Evolutionary conservation across 129 eudicot genomes (phyloP).

Genomic region (Calendula officinalis): DNA sequence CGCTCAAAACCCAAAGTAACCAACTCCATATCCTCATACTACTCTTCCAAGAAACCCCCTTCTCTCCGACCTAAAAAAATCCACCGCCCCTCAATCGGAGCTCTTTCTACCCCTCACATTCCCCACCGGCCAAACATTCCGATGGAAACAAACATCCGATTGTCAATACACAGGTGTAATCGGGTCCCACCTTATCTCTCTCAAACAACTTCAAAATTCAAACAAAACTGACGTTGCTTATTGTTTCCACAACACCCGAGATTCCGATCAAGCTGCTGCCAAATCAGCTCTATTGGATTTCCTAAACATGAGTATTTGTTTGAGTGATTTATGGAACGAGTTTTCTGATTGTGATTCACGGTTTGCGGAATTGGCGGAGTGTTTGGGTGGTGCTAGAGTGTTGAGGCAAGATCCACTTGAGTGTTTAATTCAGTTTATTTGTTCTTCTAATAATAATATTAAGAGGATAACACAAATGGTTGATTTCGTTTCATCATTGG

Average conservation of each 20-base stretch:
- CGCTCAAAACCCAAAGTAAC: conserved; percentile 23
- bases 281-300: conserved; percentile 59
- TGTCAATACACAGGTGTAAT: conserved; percentile 72
- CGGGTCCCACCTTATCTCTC: conserved; percentile 73
- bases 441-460: conserved; percentile 84
- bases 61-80: conserved; percentile 31
- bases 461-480: conserved; percentile 87
- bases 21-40: conserved; percentile 33
- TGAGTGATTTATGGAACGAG: conserved; percentile 65
- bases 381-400: conserved; percentile 85
- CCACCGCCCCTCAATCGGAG: conserved; percentile 65
- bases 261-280: conserved; percentile 25
- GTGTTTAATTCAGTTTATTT: conserved; percentile 80
- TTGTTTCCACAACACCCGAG: conserved; percentile 34
- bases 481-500: conserved; percentile 69
- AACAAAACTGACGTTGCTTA: conserved; percentile 42
- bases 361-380: conserved; percentile 61
- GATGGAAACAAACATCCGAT: conserved; percentile 81
- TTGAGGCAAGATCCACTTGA: conserved; percentile 91
- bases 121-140: conserved; percentile 97
- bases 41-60: conserved; percentile 39
- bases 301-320: conserved; percentile 65
- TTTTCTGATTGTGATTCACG: conserved; percentile 61
- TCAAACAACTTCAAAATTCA: conserved; percentile 49
- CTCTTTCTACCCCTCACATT: conserved; percentile 80